Conservation (phyloP, 2,329 filamentous ascomycete genomes). For the Aspergillus alliaceus region DNA sequence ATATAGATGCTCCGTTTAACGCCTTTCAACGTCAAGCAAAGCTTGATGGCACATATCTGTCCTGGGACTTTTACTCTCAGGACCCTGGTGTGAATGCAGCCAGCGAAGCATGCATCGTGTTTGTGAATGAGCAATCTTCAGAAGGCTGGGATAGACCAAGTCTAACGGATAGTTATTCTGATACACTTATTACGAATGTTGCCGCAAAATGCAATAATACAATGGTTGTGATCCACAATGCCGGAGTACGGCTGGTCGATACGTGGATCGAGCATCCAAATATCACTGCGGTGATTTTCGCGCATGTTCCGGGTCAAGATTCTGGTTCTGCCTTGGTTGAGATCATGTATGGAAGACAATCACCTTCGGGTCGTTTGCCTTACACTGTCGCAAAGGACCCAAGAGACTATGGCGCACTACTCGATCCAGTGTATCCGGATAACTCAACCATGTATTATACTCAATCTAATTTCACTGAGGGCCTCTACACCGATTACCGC, state of each 20-base stretch:
- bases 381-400: conserved; percentile 60
- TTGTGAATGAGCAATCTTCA: not conserved
- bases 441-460: conserved; percentile 16
- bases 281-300: conserved; percentile 64
- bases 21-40: conserved; percentile 54
- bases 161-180: conserved; percentile 40
- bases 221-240: conserved; percentile 64
- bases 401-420: conserved; percentile 53
- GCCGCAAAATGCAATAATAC: conserved; percentile 62
- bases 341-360: conserved; percentile 58
- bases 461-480: conserved; percentile 49
- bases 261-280: conserved; percentile 63
- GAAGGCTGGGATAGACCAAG: not conserved
- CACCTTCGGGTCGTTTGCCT: conserved; percentile 57
- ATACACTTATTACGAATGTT: conserved; percentile 56
- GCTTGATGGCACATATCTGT: conserved; percentile 58
- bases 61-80: conserved; percentile 57
- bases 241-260: conserved; percentile 57
- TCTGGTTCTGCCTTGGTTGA: conserved; percentile 57
- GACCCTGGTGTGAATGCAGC: conserved; percentile 49
- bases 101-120: conserved; percentile 30
- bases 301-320: conserved; percentile 65
- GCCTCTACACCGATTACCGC: conserved; percentile 54
- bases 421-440: conserved; percentile 15
- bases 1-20: conserved; percentile 55